Base-by-base conservation (phyloP, 2,329 filamentous ascomycete species). In the Arachnomyces sp. region DNA sequence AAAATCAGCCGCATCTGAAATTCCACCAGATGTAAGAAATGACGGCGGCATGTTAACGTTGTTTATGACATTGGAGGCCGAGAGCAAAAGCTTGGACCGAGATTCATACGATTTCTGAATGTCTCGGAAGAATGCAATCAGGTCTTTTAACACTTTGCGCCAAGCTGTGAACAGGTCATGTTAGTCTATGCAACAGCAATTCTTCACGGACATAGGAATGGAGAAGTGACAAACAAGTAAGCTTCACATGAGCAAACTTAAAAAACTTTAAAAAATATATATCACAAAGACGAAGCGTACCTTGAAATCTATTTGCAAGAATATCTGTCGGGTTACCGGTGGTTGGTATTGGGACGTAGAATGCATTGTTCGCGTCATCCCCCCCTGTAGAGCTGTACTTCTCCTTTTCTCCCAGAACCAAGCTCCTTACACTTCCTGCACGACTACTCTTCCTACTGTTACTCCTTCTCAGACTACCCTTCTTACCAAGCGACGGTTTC, bases 61-160 rank as follows among this genome's bases (percentile, higher is more conserved):
- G 63, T 87, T 88, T 53, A 93, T 78, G 12, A 88, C 77, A 54
- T 89, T 89, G 39, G 85, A 82, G 7, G 94, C 77, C 52, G 93
- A 94, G 44, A 86, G 62, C 3, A 94, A 72, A 6, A 83, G 78
- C 61, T 95, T 96, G 18, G 85, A 77, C 45, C 85, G 81, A 41
- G 82, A 75, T 56, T 98, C 90, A 62, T 95, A 95, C 35, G 89
- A 86, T 37, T 76, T 77, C 58, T 95, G 87, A 34, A 96, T 80
- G 61, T 96, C 92, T 53, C 86, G 82, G 61, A 95, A 96, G 62
- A 95, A 96, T 42, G 84, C 71, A 50, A 96, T 95, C 33, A 96
- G 73, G 51, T 95, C 89, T 61, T 96, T 96, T 39, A 98, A 75
- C 11, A 95, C 76, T 68, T 94, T 95, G 53, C 92, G 80, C 92